Evolutionary conservation across 352 stramenopile species (phyloP).

Genomic region (Pythium aquatile): DNA sequence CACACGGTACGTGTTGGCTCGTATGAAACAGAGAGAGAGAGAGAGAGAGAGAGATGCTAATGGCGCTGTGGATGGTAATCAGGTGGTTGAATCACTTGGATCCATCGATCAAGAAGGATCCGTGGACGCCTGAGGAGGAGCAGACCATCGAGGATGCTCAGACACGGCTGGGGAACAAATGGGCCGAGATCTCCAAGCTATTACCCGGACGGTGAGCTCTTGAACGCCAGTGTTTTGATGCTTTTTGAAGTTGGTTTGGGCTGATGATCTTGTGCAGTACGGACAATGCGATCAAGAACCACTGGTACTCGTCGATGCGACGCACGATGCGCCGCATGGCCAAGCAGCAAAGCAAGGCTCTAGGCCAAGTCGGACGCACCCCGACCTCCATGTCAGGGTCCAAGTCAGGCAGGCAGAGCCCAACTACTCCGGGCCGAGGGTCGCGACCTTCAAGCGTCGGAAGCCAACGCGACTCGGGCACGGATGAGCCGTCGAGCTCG

Average conservation of each 20-base stretch:
- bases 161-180: conserved; percentile 94
- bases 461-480: background rate
- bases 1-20: conserved; percentile 37
- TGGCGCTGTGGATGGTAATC: background rate
- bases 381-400: conserved; percentile 5
- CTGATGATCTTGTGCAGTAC: conserved; percentile 36
- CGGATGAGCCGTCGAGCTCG: conserved; percentile 8
- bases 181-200: conserved; percentile 97
- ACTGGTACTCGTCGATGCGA: conserved; percentile 92
- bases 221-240: background rate
- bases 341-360: conserved; percentile 81
- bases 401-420: conserved; percentile 6
- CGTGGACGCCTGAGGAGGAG: conserved; percentile 89
- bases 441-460: conserved; percentile 1
- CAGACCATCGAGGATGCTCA: conserved; percentile 89
- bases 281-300: conserved; percentile 90
- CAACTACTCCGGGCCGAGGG: background rate
- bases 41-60: no score
- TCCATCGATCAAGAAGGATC: conserved; percentile 85
- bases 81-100: conserved; percentile 86
- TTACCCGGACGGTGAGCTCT: conserved; percentile 81
- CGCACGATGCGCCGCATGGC: conserved; percentile 88
- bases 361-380: conserved; percentile 30
- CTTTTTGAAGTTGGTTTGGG: background rate
- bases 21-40: no score